Base-by-base conservation (phyloP, 1,284 basidiomycete genomes). In the Taiwanofungus camphoratus region DNA sequence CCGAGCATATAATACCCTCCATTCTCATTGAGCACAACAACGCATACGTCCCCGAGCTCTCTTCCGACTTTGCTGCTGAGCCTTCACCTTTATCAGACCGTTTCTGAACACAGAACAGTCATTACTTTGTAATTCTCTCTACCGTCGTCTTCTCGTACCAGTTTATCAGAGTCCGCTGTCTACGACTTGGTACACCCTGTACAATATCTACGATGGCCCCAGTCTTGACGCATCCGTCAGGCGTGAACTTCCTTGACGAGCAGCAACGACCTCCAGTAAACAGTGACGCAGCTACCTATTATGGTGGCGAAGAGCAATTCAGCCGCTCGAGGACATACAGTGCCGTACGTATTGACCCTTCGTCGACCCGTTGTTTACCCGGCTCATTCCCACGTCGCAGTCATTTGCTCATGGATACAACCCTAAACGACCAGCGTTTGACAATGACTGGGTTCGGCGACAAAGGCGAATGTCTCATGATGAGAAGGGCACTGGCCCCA, bases 311-410 rank as follows among this genome's bases (percentile, higher is more conserved):
- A 39, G 84, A 91, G 54, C 74, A 81, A 6, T 85, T 79, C 63
- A 79, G 79, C 58, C 82, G 90, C 50, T 79, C 85, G 19, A 73
- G 91, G 54, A 93, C 91, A 1, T 93, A 92, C 64, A 91, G 87
- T 53, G 79, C 79, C 48, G 90, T 91, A 65, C 56, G 73, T 65
- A 22, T 12, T 1, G 20, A 31, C 32, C 39, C 19, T 15, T 45
- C 19, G 36, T 23, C 30, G 51, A 13, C 24, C 5, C 12, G 31
- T 38, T 21, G 35, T 30, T 22, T 39, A 50, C 44, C 47, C 42
- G 41, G 39, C 47, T 45, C 36, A 30, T 47, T 34, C 35, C 39
- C 35, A 20, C 19, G 36, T 37, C 41, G 19, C 50, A 61, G 56
- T 62, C 59, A 20, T 61, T 62, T 52, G 55, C 59, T n/a, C 56